Evolutionary conservation across 75 land plant genomes (phyloP), one percentile per base, ranked within the genome.

Genomic region (Pinus taeda): DNA sequence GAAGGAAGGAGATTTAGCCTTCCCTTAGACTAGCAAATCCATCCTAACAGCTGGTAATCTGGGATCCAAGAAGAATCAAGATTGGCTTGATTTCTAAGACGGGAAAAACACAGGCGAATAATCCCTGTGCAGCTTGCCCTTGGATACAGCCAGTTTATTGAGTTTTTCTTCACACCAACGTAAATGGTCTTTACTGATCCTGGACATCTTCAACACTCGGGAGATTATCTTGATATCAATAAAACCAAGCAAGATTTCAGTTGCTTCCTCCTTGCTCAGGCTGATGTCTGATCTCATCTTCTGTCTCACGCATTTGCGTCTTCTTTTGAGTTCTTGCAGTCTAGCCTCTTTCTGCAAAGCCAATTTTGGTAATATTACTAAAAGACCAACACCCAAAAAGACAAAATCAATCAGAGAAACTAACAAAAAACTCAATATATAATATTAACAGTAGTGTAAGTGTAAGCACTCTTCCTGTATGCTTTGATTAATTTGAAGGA

Each of bases 151-250:
- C 13, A 91, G 49, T 72, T 86, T 89, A 66, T 83, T 83, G 78
- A 91, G 85, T 82, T 91, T 91, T 55, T 86, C 91, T 79, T 86
- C 93, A 57, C 91, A 91, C 93, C 93, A 91, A 29, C 87, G 81
- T 60, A 91, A 57, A 72, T 88, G 90, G 60, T 91, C 85, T 22
- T 88, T 86, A 56, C 67, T 88, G 57, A 89, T 71, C 59, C 74
- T 81, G 6, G 22, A 59, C 91, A 91, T 91, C 58, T 84, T 78
- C 33, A 91, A 78, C 13, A 86, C 91, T 76, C 93, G 83, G 4
- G 85, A 75, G 12, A 87, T 21, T 11, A 89, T 59, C 77, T 78
- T 89, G 30, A 83, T 37, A 60, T 91, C 93, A 59, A 91, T 83
- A 42, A 91, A 82, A 13, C 80, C 84, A 69, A 91, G 77, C 57